Evolutionary conservation across 2,329 filamentous ascomycete species (phyloP), one percentile per base, ranked within the genome.

Genomic region (Colletotrichum tanaceti): DNA sequence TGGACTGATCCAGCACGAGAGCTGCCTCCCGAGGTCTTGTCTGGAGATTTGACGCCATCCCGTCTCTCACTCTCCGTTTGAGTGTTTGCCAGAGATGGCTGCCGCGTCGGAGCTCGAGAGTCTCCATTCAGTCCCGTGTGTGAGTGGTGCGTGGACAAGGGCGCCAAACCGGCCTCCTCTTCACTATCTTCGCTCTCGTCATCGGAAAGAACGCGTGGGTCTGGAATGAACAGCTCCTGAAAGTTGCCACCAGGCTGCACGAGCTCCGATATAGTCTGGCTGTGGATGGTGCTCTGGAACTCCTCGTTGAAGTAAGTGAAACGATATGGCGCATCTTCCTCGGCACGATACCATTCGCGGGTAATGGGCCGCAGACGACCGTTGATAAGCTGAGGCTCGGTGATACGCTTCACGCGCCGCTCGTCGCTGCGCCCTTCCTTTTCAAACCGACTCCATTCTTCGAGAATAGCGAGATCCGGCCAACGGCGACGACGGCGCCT

Each of bases 301-400:
- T 97, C 93, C 77, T 98, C 96, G 78, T 98, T 98, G 85, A 99
- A 99, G 79, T 99, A 99, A 0, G 96, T 98, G 78, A 98, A 99
- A 32, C 96, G 89, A 78, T 97, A 98, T 0, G 96, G 96, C 0
- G 91, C 89, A 72, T 98, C 95, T 70, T 97, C 94, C 71, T 96
- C 93, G 61, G 93, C 90, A 46, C 91, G 88, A 77, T 93, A 95
- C 95, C 95, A 99, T 16, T 88, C 87, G 73, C 87, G 88, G 71
- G 92, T 90, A 46, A 93, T 89, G 14, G 94, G 94, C 5, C 96
- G 90, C 52, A 99, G 82, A 62, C 96, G 89, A 0, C 96, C 96
- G 68, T 95, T 95, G 68, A 99, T 91, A 73, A 98, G 88, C 75
- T 98, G 90, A 11, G 96, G 96, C 77, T 99, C 96, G 6, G 91